Conservation (phyloP, 306 rosid species). For the Castanea sativa region DNA sequence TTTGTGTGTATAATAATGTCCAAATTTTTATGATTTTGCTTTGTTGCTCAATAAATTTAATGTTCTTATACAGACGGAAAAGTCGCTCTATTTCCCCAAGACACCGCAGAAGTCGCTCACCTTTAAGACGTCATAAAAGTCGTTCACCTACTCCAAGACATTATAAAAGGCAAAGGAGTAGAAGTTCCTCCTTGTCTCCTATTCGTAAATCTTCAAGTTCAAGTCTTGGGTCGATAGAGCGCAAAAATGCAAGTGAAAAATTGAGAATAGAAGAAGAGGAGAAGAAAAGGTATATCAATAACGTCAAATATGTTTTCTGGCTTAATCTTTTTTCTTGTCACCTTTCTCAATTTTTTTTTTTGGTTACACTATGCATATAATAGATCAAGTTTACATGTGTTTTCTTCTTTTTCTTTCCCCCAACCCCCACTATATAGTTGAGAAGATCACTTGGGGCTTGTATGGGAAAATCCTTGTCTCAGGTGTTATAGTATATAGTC, state of each 20-base stretch:
- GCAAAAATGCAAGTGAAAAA: slow-evolving; percentile 69
- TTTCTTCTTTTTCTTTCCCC: neutral
- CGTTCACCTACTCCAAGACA: slow-evolving; percentile 55
- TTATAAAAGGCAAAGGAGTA: slow-evolving; percentile 67
- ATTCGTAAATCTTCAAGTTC: slow-evolving; percentile 66
- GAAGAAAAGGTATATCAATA: slow-evolving; percentile 79
- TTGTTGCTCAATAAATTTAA: slow-evolving; percentile 41
- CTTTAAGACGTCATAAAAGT: slow-evolving; percentile 43
- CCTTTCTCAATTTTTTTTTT: neutral
- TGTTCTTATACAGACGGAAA: slow-evolving; percentile 66
- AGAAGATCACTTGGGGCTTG: neutral
- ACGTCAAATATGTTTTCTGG: slow-evolving; percentile 9
- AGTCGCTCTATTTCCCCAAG: slow-evolving; percentile 70
- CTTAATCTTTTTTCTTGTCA: slow-evolving; percentile 15
- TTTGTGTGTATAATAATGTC: slow-evolving; percentile 4
- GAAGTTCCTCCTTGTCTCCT: slow-evolving; percentile 82
- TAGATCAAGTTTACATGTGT: neutral
- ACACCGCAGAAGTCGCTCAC: slow-evolving; percentile 48
- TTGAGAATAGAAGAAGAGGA: slow-evolving; percentile 80
- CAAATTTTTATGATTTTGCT: neutral
- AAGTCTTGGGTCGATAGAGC: slow-evolving; percentile 74
- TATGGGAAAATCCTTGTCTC: neutral
- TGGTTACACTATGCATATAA: neutral
- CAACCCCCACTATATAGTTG: neutral
- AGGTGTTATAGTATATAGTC: neutral